Percentiles rank a stretch among this genome's conserved stretches.
Evolutionary conservation across 768 basidiomycete species (phyloP).

Genomic region (Tylopilus sp.): DNA sequence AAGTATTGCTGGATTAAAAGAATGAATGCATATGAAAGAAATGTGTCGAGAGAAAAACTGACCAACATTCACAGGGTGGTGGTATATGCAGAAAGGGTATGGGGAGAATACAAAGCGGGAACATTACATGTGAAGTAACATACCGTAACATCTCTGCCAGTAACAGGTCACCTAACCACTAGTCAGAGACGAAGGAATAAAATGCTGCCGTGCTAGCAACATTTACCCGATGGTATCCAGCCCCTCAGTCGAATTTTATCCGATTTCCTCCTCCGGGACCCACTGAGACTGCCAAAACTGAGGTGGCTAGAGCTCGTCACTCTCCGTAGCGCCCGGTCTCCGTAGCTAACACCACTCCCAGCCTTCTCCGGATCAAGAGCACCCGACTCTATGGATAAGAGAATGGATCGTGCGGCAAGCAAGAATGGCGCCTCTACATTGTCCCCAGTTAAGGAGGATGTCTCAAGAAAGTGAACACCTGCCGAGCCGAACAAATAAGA

Average conservation of each 20-base stretch:
- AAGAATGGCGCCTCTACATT: conserved; percentile 95
- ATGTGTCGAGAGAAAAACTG: conserved; percentile 6
- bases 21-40: conserved; percentile 12
- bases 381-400: conserved; percentile 89
- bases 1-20: conserved; percentile 16
- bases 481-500: conserved; percentile 5
- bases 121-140: conserved; percentile 11
- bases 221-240: conserved; percentile 62
- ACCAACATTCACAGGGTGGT: conserved; percentile 13
- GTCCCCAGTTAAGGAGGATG: conserved; percentile 87
- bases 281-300: conserved; percentile 80
- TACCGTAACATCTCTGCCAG: conserved; percentile 13
- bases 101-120: conserved; percentile 8
- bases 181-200: not conserved
- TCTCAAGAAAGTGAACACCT: conserved; percentile 94
- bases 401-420: conserved; percentile 79
- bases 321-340: conserved; percentile 86
- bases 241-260: conserved; percentile 58
- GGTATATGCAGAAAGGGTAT: conserved; percentile 29
- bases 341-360: conserved; percentile 95
- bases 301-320: conserved; percentile 89
- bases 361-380: conserved; percentile 89
- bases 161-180: too few species aligned
- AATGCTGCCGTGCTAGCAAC: conserved; percentile 49
- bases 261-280: conserved; percentile 54